phyloP scores from a whole-genome alignment of 441 rosid species.

The Hura crepitans region DNA sequence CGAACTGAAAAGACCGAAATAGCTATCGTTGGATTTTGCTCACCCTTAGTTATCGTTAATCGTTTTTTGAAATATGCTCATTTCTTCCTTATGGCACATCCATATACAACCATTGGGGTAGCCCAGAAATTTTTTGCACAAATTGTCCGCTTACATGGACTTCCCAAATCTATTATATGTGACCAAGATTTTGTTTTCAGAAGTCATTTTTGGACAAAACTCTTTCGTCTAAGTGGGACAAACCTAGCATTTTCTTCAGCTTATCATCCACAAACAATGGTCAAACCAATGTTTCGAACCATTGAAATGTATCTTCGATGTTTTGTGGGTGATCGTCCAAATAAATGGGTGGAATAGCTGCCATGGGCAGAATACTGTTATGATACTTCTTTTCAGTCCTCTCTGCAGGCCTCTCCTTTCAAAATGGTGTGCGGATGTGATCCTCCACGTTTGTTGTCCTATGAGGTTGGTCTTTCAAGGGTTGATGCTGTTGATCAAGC shows the following conservation, averaged over 20 bases:
- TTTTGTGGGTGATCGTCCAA: not conserved
- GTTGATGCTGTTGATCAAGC: too few relatives aligned
- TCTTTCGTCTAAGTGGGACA: not conserved
- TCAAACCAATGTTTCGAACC: not conserved
- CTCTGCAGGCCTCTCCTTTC: not conserved
- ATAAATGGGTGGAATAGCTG: not conserved
- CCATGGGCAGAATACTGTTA: not conserved
- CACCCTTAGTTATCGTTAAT: not conserved
- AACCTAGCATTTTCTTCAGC: not conserved
- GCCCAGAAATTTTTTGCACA: not conserved
- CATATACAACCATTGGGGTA: not conserved
- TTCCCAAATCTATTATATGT: not conserved
- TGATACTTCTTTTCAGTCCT: not conserved
- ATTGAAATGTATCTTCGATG: not conserved
- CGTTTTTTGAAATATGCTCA: not conserved
- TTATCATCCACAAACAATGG: not conserved
- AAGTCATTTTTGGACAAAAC: not conserved
- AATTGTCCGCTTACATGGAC: not conserved
- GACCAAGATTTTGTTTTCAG: not conserved
- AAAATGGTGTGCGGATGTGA: not conserved
- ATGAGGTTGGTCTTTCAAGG: too few relatives aligned
- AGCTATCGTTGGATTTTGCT: too few relatives aligned
- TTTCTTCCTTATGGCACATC: not conserved
- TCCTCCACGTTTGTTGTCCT: too few relatives aligned
- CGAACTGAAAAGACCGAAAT: too few relatives aligned